Evolutionary conservation across 306 rosid species (phyloP).

Genomic region (Fagus sylvatica): DNA sequence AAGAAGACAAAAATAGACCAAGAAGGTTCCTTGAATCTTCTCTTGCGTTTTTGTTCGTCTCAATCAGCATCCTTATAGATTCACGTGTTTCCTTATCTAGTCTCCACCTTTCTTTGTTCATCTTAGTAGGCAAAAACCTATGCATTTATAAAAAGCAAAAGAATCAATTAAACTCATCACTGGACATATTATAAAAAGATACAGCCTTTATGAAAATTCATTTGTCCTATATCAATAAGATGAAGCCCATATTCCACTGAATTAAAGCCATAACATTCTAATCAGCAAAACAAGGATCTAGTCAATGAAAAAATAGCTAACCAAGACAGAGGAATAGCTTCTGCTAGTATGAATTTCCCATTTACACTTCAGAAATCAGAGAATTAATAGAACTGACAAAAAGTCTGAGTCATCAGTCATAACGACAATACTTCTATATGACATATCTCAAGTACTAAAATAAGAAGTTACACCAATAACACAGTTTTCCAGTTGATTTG

Average conservation of each 20-base stretch:
- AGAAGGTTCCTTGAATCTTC: constrained; percentile 51
- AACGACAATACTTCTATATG: too few relatives aligned
- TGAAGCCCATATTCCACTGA: neutral
- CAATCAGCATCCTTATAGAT: constrained; percentile 51
- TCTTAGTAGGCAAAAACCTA: constrained; percentile 72
- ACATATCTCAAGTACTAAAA: neutral
- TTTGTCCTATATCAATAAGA: neutral
- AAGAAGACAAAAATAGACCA: constrained; percentile 48
- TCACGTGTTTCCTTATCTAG: constrained; percentile 61
- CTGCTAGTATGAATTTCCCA: too few relatives aligned
- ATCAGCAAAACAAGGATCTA: too few relatives aligned
- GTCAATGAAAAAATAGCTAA: too few relatives aligned
- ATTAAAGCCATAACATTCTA: too few relatives aligned
- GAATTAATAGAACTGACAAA: too few relatives aligned
- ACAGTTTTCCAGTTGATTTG: neutral
- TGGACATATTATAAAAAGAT: neutral
- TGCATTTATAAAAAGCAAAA: constrained; percentile 9
- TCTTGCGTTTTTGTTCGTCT: constrained; percentile 20
- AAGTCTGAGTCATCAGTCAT: too few relatives aligned
- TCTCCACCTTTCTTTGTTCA: constrained; percentile 69
- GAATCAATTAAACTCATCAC: neutral
- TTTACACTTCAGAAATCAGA: too few relatives aligned
- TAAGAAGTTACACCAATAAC: neutral
- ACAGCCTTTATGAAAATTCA: neutral
- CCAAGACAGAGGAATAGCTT: too few relatives aligned